Evolutionary conservation across 805 yeast genomes (phyloP).

Genomic region (Wickerhamomyces strasburgensis): DNA sequence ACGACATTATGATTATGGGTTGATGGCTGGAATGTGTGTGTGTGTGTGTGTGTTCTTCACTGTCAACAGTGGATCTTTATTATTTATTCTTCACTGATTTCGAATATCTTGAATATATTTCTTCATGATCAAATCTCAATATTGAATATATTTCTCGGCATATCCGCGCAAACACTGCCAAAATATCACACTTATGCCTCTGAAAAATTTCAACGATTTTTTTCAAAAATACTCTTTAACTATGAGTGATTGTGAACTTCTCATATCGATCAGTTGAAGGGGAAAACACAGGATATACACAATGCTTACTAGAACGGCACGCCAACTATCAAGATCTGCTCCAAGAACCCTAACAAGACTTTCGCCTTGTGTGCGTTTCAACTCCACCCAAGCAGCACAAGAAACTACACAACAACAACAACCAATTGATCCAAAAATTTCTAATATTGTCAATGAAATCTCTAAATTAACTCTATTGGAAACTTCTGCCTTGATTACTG

Average conservation of each 20-base stretch:
- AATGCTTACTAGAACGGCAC: slow-evolving; percentile 16
- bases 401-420: slow-evolving; percentile 42
- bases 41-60: too few relatives aligned
- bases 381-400: slow-evolving; percentile 41
- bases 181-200: too few relatives aligned
- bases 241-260: too few relatives aligned
- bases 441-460: slow-evolving; percentile 84
- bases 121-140: too few relatives aligned
- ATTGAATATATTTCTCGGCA: too few relatives aligned
- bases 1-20: slow-evolving; percentile 52
- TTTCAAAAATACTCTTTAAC: too few relatives aligned
- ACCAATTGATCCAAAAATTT: slow-evolving; percentile 82
- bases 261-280: neutral
- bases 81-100: too few relatives aligned
- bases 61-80: too few relatives aligned
- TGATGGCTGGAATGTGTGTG: too few relatives aligned
- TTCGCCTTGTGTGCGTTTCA: slow-evolving; percentile 28
- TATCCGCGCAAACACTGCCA: too few relatives aligned
- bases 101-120: too few relatives aligned
- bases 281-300: neutral
- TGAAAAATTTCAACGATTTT: slow-evolving; percentile 12
- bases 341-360: slow-evolving; percentile 11
- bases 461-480: slow-evolving; percentile 87
- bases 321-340: slow-evolving; percentile 16
- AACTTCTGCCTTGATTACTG: slow-evolving; percentile 81